These are phyloP conservation scores for Saccharomycopsis oosterbeekiorum DNA, from an alignment of 805 yeast genomes.

Conservation along the genomic window DNA sequence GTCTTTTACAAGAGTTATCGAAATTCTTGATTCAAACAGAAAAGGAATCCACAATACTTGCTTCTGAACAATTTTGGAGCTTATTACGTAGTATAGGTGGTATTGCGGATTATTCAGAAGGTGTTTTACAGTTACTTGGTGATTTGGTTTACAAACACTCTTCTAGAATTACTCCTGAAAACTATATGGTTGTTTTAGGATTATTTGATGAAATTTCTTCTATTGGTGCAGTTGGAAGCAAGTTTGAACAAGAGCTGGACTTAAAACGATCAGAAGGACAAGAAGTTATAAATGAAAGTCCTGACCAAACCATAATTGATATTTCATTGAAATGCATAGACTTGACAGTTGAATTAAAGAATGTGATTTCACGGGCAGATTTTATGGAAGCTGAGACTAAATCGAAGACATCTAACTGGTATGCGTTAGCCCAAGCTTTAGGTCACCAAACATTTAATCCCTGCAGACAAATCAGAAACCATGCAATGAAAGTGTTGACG, in stretches of 20 bases:
- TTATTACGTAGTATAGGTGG: conserved; percentile 40
- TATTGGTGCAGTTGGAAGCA: conserved; percentile 70
- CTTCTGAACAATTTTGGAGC: conserved; percentile 38
- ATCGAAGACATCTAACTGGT: conserved; percentile 26
- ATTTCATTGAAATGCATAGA: conserved; percentile 52
- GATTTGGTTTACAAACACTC: conserved; percentile 28
- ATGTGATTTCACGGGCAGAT: conserved; percentile 25
- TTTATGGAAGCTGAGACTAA: conserved; percentile 29
- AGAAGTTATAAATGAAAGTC: conserved; percentile 24
- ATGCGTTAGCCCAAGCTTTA: conserved; percentile 67
- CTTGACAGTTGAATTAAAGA: conserved; percentile 45
- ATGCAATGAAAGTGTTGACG: conserved; percentile 56
- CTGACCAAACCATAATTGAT: conserved; percentile 44
- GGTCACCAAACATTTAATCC: conserved; percentile 89
- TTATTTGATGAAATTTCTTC: conserved; percentile 72
- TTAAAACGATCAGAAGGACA: conserved; percentile 29
- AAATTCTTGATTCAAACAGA: neutral
- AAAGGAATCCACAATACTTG: neutral
- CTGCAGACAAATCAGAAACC: conserved; percentile 61
- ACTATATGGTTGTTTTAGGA: conserved; percentile 60
- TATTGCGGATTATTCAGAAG: conserved; percentile 31
- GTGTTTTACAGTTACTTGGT: conserved; percentile 40
- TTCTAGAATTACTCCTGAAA: conserved; percentile 32
- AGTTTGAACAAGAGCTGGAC: conserved; percentile 59
- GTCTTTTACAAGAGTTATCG: neutral